Evolutionary conservation across 1,284 basidiomycete species (phyloP), one percentile per base, ranked within the genome.

Genomic region (Entoloma clypeatum): DNA sequence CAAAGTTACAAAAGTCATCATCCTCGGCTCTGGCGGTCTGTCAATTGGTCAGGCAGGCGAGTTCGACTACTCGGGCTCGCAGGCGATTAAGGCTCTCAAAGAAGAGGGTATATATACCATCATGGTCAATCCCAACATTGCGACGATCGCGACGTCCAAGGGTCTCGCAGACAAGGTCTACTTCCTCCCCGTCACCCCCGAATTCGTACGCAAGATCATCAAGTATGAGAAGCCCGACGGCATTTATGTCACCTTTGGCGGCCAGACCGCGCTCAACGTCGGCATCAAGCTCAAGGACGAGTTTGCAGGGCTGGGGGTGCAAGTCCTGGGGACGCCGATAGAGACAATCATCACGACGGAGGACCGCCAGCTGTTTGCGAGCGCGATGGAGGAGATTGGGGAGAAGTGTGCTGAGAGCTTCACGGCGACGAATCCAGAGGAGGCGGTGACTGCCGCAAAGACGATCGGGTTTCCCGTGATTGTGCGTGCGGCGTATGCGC

Each of bases 161-260:
- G 95, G 95, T 55, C 79, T 99, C 36, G 95, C 95, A 24, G 95
- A 99, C 72, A 98, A 98, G 68, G 95, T 99, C 41, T 99, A 98
- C 74, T 99, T 98, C 77, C 76, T 99, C 4, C 96, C 95, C 35
- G 95, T 99, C 46, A 98, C 92, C 5, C 90, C 94, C 43, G 95
- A 99, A 51, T 99, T 97, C 58, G 93, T 99, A 44, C 86, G 87
- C 62, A 96, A 95, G 71, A 89, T 99, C 65, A 95, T 99, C 76
- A 86, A 91, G 67, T 95, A 92, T 69, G 95, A 99, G 77, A 90
- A 92, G 59, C 95, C 95, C 1, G 95, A 99, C 57, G 95, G 96
- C 47, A 98, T 99, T 61, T 98, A 98, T 64, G 92, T 94, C 52
- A 98, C 95, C 1, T 99, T 99, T 53, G 95, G 95, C 60, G 95